These are phyloP conservation scores for Phylloporus arenicola DNA, from an alignment of 768 basidiomycete species.

Conservation along the genomic window DNA sequence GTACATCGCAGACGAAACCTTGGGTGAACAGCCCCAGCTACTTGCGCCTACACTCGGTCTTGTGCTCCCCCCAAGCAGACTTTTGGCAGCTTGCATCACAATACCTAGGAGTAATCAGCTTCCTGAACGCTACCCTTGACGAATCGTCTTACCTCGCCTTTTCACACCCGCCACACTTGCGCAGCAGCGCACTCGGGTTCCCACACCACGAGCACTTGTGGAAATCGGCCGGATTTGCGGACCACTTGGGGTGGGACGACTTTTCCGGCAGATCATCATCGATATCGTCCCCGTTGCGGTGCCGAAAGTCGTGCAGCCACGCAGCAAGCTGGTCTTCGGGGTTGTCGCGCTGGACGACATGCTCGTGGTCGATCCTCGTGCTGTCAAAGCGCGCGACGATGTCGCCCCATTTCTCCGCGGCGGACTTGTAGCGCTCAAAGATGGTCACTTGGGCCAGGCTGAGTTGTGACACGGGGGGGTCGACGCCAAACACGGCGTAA, in stretches of 20 bases:
- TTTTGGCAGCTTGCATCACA: constrained; percentile 40
- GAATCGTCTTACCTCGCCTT: constrained; percentile 31
- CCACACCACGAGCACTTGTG: constrained; percentile 62
- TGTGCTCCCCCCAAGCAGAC: constrained; percentile 37
- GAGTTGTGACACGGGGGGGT: constrained; percentile 47
- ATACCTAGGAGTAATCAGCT: constrained; percentile 30
- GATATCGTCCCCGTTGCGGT: constrained; percentile 37
- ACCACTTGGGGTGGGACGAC: constrained; percentile 42
- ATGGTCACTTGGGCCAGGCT: constrained; percentile 50
- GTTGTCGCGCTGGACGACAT: constrained; percentile 33
- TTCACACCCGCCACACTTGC: constrained; percentile 43
- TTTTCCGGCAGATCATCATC: constrained; percentile 26
- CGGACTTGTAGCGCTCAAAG: constrained; percentile 40
- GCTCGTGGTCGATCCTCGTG: constrained; percentile 26
- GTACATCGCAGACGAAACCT: constrained; percentile 5
- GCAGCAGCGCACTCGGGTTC: constrained; percentile 50
- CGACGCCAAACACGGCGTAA: constrained; percentile 39
- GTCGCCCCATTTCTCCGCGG: constrained; percentile 42
- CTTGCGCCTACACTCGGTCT: constrained; percentile 16
- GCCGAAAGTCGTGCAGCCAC: constrained; percentile 49
- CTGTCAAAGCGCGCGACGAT: constrained; percentile 37
- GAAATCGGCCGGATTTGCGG: constrained; percentile 43
- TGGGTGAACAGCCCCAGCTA: constrained; percentile 2
- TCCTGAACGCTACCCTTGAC: neutral
- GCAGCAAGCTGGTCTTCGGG: constrained; percentile 52